Evolutionary conservation across 352 stramenopile genomes (phyloP), one percentile per base, ranked within the genome.

Genomic region (Globisporangium cystogenes): DNA sequence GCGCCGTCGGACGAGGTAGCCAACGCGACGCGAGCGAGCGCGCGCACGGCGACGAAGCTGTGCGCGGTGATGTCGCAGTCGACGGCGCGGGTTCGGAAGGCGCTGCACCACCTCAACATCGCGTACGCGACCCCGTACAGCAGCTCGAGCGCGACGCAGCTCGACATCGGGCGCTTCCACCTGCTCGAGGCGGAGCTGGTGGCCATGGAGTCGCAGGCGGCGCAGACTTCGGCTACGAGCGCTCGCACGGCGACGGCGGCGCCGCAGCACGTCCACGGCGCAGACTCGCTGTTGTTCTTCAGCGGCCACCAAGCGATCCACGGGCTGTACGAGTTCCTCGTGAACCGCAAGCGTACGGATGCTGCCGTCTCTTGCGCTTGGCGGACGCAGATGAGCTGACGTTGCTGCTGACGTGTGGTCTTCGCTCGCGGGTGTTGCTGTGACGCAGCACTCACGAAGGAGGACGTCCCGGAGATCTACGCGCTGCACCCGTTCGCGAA

Each of bases 261-360:
- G 31, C 69, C 66, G 54, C 60, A 63, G 33, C 64, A 53, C 24
- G 72, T 89, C 21, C 74, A 83, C 44, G 76, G 81, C 1, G 60
- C 68, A 1, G 78, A 89, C 55, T 89, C 81, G 16, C 58, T 91
- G 24, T 55, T 91, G 15, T 62, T 72, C 18, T 91, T 91, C 35
- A 55, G 71, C 18, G 81, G 74, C 4, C 77, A 91, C 40, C 55
- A 84, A 16, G 62, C 72, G 18, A 74, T 88, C 4, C 81, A 91
- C 20, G 77, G 77, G 15, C 64, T 91, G 15, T 91, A 77, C 55
- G 81, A 91, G 50, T 91, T 82, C 54, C 68, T 91, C 3, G 68
- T 91, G 57, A 91, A 91, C 55, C 72, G 74, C 54, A 73, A 83
- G 46, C 81, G 81, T 91, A 73, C 21, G 80, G 71, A n/a, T 27